phyloP scores from a whole-genome alignment of 2,329 filamentous ascomycete genomes.

The Fusarium sp. region DNA sequence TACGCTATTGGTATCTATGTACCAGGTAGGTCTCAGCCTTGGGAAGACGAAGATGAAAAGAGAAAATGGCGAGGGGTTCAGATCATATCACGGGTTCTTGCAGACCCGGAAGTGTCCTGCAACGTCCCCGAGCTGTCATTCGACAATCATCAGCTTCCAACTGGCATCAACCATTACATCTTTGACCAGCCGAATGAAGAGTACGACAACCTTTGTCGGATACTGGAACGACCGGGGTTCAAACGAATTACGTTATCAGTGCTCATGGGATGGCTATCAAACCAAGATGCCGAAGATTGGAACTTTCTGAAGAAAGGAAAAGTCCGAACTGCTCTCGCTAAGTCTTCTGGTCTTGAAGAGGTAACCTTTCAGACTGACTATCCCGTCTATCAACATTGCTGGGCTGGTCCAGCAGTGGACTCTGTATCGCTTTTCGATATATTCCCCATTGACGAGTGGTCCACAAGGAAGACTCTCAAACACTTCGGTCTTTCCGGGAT shows the following conservation, averaged over 20 bases:
- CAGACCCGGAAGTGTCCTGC: too few relatives aligned
- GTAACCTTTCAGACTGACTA: not conserved
- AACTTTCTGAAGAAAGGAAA: not conserved
- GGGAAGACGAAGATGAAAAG: not conserved
- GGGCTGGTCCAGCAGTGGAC: not conserved
- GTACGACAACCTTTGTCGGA: not conserved
- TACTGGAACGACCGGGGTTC: not conserved
- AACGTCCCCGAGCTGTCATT: not conserved
- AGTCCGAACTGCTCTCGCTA: not conserved
- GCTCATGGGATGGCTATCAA: not conserved
- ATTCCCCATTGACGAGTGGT: not conserved
- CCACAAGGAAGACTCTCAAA: not conserved
- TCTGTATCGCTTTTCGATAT: not conserved
- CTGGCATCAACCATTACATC: not conserved
- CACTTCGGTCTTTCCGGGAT: constrained; percentile 3
- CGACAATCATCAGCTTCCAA: not conserved
- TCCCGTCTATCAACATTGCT: not conserved
- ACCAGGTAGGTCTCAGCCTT: not conserved
- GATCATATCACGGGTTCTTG: not conserved
- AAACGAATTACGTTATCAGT: not conserved
- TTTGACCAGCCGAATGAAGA: not conserved
- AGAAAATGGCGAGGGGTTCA: not conserved
- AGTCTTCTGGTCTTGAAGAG: not conserved
- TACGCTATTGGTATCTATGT: not conserved
- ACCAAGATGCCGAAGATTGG: not conserved